phyloP scores from a whole-genome alignment of 306 rosid genomes.

The Pterocarpus santalinus region DNA sequence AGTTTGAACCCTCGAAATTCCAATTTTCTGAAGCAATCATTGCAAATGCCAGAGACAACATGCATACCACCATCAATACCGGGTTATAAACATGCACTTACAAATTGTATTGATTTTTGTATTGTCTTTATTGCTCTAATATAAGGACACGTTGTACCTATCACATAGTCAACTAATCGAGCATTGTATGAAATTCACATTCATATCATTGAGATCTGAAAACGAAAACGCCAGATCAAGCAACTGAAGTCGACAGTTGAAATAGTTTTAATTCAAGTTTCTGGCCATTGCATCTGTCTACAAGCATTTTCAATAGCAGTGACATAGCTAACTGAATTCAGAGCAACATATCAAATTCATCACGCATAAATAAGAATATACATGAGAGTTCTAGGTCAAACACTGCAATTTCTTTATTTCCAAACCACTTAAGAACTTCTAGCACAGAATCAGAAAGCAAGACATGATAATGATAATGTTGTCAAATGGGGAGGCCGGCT shows the following conservation, averaged over 20 bases:
- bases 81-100: too few relatives aligned
- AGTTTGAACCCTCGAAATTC: too few relatives aligned
- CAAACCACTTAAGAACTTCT: slow-evolving; percentile 33
- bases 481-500: slow-evolving; percentile 66
- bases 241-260: slow-evolving; percentile 6
- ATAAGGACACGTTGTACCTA: background rate
- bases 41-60: too few relatives aligned
- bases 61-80: too few relatives aligned
- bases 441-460: slow-evolving; percentile 44
- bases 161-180: background rate
- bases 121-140: background rate
- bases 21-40: too few relatives aligned
- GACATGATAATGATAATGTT: slow-evolving; percentile 9
- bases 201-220: background rate
- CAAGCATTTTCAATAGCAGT: slow-evolving; percentile 28
- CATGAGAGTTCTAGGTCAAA: slow-evolving; percentile 43
- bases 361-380: slow-evolving; percentile 30
- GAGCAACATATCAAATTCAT: slow-evolving; percentile 41
- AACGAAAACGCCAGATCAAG: background rate
- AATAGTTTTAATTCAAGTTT: slow-evolving; percentile 15
- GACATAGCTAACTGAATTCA: slow-evolving; percentile 20
- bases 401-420: slow-evolving; percentile 49
- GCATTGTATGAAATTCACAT: slow-evolving; percentile 10
- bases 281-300: slow-evolving; percentile 29
- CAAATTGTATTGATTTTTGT: background rate